A percentile compares a stretch with the other conserved stretches of the same genome.
Conservation (phyloP, 2,329 filamentous ascomycete genomes). For the Cladobotryum protrusum region DNA sequence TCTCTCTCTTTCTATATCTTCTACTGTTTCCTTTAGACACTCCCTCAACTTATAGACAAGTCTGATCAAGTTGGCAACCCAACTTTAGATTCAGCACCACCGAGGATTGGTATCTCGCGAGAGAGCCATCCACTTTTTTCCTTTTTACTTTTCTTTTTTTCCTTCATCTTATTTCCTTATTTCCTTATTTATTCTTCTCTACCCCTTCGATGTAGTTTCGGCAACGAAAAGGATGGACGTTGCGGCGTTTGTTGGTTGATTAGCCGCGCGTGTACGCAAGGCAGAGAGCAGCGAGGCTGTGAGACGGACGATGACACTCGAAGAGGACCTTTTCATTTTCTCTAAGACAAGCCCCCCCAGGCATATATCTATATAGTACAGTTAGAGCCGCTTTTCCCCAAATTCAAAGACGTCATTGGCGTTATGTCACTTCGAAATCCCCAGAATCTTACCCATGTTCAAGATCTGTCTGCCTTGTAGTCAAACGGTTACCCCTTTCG, state of each 20-base stretch:
- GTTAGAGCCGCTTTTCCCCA: slow-evolving; percentile 4
- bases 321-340: background rate
- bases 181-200: background rate
- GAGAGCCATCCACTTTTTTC: slow-evolving; percentile 12
- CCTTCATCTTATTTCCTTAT: slow-evolving; percentile 3
- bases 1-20: background rate
- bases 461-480: slow-evolving; percentile 10
- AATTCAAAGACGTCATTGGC: background rate
- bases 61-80: background rate
- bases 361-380: slow-evolving; percentile 1
- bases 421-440: too few species aligned
- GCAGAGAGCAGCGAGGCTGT: background rate
- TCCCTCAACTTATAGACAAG: background rate
- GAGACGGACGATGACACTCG: background rate
- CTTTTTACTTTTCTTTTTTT: slow-evolving; percentile 4
- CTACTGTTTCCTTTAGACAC: background rate
- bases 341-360: background rate
- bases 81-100: background rate
- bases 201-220: background rate
- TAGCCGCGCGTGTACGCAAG: slow-evolving; percentile 3
- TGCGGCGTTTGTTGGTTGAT: background rate
- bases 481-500: slow-evolving; percentile 2
- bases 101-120: slow-evolving; percentile 11
- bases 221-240: background rate
- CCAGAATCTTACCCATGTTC: background rate